Evolutionary conservation across 768 basidiomycete genomes (phyloP).

Genomic region (Russula olivacea): DNA sequence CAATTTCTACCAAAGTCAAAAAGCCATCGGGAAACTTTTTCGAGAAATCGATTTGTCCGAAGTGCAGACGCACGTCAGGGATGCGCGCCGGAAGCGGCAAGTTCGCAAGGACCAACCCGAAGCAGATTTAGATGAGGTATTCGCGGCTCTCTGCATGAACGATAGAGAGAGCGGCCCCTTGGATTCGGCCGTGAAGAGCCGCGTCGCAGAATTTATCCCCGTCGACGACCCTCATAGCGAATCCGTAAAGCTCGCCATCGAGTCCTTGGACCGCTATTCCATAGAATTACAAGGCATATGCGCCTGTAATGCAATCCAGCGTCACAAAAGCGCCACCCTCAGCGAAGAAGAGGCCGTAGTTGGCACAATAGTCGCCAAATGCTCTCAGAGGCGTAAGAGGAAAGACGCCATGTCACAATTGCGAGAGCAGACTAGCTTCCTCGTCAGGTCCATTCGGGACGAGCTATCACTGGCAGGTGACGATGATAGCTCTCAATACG

Average conservation of each 20-base stretch:
- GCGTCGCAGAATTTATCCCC: conserved; percentile 28
- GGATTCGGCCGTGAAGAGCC: conserved; percentile 21
- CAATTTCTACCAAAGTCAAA: conserved; percentile 45
- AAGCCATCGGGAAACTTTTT: conserved; percentile 58
- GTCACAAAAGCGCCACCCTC: conserved; percentile 36
- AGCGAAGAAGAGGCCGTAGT: conserved; percentile 60
- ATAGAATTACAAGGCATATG: conserved; percentile 47
- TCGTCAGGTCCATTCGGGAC: conserved; percentile 46
- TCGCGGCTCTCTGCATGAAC: conserved; percentile 18
- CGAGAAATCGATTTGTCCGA: conserved; percentile 52
- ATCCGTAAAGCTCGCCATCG: conserved; percentile 9
- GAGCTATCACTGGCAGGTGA: conserved; percentile 50
- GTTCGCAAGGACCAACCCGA: conserved; percentile 27
- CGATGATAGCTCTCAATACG: conserved; percentile 36
- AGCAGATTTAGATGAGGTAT: conserved; percentile 29
- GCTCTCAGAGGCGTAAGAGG: conserved; percentile 49
- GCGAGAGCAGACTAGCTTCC: conserved; percentile 47
- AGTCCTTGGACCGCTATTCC: conserved; percentile 36
- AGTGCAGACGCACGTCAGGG: conserved; percentile 21
- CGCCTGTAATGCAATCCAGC: conserved; percentile 39
- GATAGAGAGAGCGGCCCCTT: conserved; percentile 5
- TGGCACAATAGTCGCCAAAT: conserved; percentile 62
- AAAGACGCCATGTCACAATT: conserved; percentile 49
- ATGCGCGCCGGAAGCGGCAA: conserved; percentile 24
- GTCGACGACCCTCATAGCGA: conserved; percentile 11